A percentile compares a stretch with the other conserved stretches of the same genome.
phyloP scores from a whole-genome alignment of 75 land plant genomes.

The Cryptomeria japonica region DNA sequence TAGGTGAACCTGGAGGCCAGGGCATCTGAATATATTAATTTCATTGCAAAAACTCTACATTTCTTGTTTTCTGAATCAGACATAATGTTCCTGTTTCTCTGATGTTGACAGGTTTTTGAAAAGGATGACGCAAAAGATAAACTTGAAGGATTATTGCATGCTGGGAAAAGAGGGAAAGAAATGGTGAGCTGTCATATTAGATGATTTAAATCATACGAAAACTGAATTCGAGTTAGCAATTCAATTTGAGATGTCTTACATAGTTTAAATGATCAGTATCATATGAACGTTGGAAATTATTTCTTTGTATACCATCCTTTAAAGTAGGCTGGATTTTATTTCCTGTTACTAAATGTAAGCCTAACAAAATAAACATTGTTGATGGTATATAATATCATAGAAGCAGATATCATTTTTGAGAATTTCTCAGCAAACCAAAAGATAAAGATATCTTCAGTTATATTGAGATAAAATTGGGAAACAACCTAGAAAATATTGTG shows the following conservation, averaged over 20 bases:
- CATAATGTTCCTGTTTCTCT: neutral
- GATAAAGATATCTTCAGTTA: too few relatives aligned
- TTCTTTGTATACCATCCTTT: neutral
- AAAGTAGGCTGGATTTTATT: neutral
- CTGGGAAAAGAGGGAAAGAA: slow-evolving; percentile 16
- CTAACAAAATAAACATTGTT: neutral
- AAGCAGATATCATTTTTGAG: too few relatives aligned
- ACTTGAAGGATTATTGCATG: slow-evolving; percentile 13
- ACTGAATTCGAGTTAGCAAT: neutral
- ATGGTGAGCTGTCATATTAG: slow-evolving; percentile 11
- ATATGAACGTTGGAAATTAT: neutral
- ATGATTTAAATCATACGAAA: neutral
- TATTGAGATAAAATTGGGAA: too few relatives aligned
- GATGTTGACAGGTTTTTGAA: slow-evolving; percentile 3
- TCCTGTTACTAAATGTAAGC: neutral
- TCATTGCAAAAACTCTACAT: neutral
- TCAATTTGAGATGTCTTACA: neutral
- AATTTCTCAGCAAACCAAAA: too few relatives aligned
- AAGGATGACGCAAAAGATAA: slow-evolving; percentile 17
- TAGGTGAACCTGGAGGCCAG: too few relatives aligned
- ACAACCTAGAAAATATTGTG: too few relatives aligned
- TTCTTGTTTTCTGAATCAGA: neutral
- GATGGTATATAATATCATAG: neutral
- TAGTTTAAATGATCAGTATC: neutral
- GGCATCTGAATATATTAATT: neutral